These are phyloP conservation scores for Juncus inflexus DNA, from an alignment of 176 grass and related monocot species.

Conservation along the genomic window DNA sequence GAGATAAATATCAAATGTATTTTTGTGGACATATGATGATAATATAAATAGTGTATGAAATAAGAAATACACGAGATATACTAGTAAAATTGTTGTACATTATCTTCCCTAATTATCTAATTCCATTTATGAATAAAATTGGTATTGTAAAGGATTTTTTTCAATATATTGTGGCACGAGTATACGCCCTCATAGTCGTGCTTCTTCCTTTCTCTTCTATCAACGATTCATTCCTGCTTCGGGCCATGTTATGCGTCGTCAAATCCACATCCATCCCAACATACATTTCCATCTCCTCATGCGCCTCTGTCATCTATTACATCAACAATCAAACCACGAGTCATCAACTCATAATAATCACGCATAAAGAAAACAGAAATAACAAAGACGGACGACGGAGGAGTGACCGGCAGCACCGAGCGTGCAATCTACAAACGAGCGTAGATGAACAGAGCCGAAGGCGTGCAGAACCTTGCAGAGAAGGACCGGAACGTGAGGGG, in stretches of 20 bases:
- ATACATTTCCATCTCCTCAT: constrained; percentile 80
- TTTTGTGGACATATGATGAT: too few relatives aligned
- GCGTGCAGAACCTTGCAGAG: constrained; percentile 62
- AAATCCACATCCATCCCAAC: constrained; percentile 89
- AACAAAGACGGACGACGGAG: constrained; percentile 38
- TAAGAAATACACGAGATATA: too few relatives aligned
- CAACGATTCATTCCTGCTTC: too few relatives aligned
- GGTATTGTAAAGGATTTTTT: too few relatives aligned
- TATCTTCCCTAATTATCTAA: too few relatives aligned
- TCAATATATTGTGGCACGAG: too few relatives aligned
- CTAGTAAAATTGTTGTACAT: too few relatives aligned
- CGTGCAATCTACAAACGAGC: constrained; percentile 92
- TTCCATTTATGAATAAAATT: too few relatives aligned
- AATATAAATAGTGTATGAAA: too few relatives aligned
- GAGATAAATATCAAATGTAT: too few relatives aligned
- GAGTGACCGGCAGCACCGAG: constrained; percentile 88
- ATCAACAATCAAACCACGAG: constrained; percentile 14
- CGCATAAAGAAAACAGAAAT: neutral
- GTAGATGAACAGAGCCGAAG: constrained; percentile 47
- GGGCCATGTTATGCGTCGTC: constrained; percentile 44
- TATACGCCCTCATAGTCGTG: too few relatives aligned
- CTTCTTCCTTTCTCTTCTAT: too few relatives aligned
- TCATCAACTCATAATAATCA: neutral
- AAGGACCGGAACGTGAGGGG: constrained; percentile 62
- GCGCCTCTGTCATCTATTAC: constrained; percentile 71